phyloP scores from a whole-genome alignment of 2,329 filamentous ascomycete species.

The Botrytis tulipae region DNA sequence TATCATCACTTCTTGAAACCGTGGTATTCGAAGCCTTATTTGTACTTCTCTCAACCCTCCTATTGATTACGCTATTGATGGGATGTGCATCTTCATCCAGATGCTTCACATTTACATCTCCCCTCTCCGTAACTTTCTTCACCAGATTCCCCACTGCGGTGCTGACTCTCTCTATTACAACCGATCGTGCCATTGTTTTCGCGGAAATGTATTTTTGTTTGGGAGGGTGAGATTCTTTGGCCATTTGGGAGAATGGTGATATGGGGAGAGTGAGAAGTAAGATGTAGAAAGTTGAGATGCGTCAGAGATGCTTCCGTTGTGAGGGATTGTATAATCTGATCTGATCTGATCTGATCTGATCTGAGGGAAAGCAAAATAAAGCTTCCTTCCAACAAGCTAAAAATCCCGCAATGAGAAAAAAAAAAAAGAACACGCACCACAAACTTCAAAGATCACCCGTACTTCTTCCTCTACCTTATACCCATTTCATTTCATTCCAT shows the following conservation, averaged over 20 bases:
- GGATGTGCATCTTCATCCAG: neutral
- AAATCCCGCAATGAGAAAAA: neutral
- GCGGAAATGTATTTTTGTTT: neutral
- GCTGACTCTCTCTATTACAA: neutral
- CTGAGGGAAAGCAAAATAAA: no score
- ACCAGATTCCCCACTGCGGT: neutral
- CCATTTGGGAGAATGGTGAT: neutral
- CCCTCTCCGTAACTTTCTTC: no score
- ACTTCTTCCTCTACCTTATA: neutral
- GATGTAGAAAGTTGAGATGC: neutral
- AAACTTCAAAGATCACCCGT: neutral
- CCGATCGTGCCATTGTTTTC: neutral
- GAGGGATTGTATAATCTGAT: no score
- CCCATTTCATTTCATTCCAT: no score
- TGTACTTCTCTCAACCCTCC: neutral
- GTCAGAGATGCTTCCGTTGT: no score
- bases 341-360: no score
- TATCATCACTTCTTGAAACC: neutral
- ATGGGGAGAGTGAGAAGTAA: neutral
- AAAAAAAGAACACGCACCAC: accelerated
- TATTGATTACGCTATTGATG: neutral
- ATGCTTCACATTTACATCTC: accelerated
- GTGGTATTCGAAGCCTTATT: accelerated
- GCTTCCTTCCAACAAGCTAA: neutral
- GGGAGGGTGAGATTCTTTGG: neutral